Conservation (phyloP, 441 rosid species). For the Daphne laureola region DNA sequence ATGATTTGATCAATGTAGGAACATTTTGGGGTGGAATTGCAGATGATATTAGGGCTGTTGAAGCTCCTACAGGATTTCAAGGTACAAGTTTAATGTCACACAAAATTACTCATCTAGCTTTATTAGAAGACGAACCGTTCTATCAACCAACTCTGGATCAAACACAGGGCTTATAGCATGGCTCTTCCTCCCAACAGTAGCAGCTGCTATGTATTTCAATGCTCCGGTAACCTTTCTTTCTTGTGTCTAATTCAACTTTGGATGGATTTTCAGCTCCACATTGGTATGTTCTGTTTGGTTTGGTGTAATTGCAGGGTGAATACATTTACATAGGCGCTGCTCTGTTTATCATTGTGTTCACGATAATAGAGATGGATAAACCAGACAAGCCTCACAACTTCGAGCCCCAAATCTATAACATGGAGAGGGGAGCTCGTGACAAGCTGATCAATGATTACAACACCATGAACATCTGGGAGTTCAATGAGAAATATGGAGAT, state of each 20-base stretch:
- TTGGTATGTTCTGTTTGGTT: background rate
- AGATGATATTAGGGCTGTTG: slow-evolving; percentile 51
- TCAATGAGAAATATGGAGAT: slow-evolving; percentile 84
- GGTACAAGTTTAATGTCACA: slow-evolving; percentile 24
- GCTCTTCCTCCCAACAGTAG: slow-evolving; percentile 80
- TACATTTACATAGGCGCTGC: slow-evolving; percentile 78
- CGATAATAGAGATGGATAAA: slow-evolving; percentile 78
- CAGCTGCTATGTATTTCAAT: slow-evolving; percentile 57
- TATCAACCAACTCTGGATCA: slow-evolving; percentile 1
- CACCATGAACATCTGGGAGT: slow-evolving; percentile 83
- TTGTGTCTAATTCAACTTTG: background rate
- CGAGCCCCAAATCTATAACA: slow-evolving; percentile 81
- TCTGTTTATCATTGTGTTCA: slow-evolving; percentile 46
- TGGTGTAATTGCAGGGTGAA: slow-evolving; percentile 47
- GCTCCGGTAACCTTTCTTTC: slow-evolving; percentile 43
- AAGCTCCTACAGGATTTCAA: slow-evolving; percentile 83
- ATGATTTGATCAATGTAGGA: slow-evolving; percentile 25
- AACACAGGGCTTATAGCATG: slow-evolving; percentile 61
- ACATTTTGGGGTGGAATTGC: slow-evolving; percentile 69
- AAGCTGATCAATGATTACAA: slow-evolving; percentile 78
- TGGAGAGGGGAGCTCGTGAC: slow-evolving; percentile 89
- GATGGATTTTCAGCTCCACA: background rate
- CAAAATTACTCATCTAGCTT: background rate
- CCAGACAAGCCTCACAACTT: slow-evolving; percentile 88
- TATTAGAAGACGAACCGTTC: no score